Percentiles rank a stretch among this genome's conserved stretches.
phyloP scores from a whole-genome alignment of 1,284 basidiomycete genomes.

The Phellopilus nigrolimitatus region DNA sequence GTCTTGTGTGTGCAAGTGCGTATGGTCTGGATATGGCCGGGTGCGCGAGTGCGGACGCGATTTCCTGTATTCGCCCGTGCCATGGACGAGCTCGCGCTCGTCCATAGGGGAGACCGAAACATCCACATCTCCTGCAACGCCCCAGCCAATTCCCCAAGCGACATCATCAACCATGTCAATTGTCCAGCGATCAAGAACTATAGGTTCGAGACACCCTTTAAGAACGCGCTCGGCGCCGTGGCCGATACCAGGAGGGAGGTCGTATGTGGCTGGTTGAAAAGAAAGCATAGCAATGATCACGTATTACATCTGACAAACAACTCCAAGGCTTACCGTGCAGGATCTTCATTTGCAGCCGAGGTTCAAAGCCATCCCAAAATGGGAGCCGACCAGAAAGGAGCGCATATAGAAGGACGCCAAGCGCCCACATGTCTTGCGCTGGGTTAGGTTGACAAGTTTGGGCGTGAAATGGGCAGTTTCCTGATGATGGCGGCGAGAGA shows the following conservation, averaged over 20 bases:
- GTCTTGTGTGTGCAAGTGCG: background rate
- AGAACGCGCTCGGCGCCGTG: constrained; percentile 70
- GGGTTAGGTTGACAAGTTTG: constrained; percentile 41
- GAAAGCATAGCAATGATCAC: constrained; percentile 15
- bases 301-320: constrained; percentile 12
- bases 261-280: constrained; percentile 46
- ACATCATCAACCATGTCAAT: constrained; percentile 70
- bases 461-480: constrained; percentile 19
- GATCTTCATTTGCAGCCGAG: constrained; percentile 87
- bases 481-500: constrained; percentile 43
- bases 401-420: constrained; percentile 84
- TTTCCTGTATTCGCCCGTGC: background rate
- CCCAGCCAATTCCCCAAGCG: constrained; percentile 80
- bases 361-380: constrained; percentile 85
- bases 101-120: constrained; percentile 7
- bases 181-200: constrained; percentile 62
- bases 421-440: constrained; percentile 91
- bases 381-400: constrained; percentile 79
- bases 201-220: constrained; percentile 67
- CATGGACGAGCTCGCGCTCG: background rate
- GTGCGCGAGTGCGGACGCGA: constrained; percentile 14
- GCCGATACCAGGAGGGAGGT: constrained; percentile 56
- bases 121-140: constrained; percentile 42
- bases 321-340: constrained; percentile 57
- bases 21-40: constrained; percentile 14